Percentiles rank a stretch among this genome's conserved stretches.
Conservation (phyloP, 2,329 filamentous ascomycete genomes). For the Fusarium sp. region DNA sequence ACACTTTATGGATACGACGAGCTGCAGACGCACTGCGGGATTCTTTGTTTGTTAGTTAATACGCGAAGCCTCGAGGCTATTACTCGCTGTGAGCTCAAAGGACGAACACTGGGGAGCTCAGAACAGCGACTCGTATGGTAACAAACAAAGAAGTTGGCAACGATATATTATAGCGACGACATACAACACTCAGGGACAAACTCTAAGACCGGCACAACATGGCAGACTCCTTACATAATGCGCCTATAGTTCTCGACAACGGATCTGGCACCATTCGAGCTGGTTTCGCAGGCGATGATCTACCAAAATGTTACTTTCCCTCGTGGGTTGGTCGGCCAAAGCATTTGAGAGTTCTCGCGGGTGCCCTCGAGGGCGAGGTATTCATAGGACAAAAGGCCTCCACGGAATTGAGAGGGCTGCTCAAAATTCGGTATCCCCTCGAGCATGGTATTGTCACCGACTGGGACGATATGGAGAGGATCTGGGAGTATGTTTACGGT, state of each 20-base stretch:
- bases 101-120: slow-evolving; percentile 27
- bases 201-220: slow-evolving; percentile 45
- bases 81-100: slow-evolving; percentile 31
- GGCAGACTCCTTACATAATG: slow-evolving; percentile 84
- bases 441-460: slow-evolving; percentile 99
- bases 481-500: slow-evolving; percentile 98
- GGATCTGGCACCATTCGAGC: slow-evolving; percentile 97
- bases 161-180: slow-evolving; percentile 23
- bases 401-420: slow-evolving; percentile 85
- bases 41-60: slow-evolving; percentile 10
- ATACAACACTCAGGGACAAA: slow-evolving; percentile 7
- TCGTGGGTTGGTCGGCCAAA: slow-evolving; percentile 97
- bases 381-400: slow-evolving; percentile 93
- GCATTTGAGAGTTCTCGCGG: slow-evolving; percentile 92
- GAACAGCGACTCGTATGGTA: slow-evolving; percentile 22
- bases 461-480: slow-evolving; percentile 99
- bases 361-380: slow-evolving; percentile 92
- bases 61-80: slow-evolving; percentile 7
- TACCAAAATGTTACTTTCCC: slow-evolving; percentile 96
- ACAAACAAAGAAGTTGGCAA: slow-evolving; percentile 31
- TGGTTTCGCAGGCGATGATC: slow-evolving; percentile 94
- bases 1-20: slow-evolving; percentile 31
- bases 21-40: slow-evolving; percentile 17
- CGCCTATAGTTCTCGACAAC: slow-evolving; percentile 98
- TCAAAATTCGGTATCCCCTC: slow-evolving; percentile 95